Percentiles rank a stretch among this genome's conserved stretches.
Conservation (phyloP, 768 basidiomycete genomes). For the Suillus americanus region DNA sequence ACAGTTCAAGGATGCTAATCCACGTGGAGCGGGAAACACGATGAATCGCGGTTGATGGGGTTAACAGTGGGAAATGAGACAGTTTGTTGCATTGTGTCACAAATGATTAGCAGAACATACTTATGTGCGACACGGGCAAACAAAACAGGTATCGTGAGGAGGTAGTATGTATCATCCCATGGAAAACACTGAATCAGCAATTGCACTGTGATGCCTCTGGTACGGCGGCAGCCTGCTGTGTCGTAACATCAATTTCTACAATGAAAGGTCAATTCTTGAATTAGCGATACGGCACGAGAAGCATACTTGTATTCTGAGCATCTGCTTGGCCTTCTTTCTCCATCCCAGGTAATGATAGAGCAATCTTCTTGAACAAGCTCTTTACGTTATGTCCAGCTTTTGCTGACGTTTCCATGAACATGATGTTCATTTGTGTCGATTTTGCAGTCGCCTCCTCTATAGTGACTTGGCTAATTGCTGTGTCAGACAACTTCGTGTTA, state of each 20-base stretch:
- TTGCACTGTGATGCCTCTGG: slow-evolving; percentile 88
- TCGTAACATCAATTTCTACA: slow-evolving; percentile 90
- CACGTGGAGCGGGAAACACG: slow-evolving; percentile 92
- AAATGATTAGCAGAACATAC: slow-evolving; percentile 13
- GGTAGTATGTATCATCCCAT: slow-evolving; percentile 1
- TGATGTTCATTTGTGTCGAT: slow-evolving; percentile 85
- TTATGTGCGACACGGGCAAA: slow-evolving; percentile 21
- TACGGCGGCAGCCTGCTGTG: slow-evolving; percentile 61
- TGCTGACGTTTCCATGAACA: slow-evolving; percentile 99
- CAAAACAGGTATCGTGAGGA: slow-evolving; percentile 21
- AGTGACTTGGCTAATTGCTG: slow-evolving; percentile 84
- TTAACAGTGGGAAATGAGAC: slow-evolving; percentile 11
- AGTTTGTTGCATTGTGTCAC: slow-evolving; percentile 5
- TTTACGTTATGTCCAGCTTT: slow-evolving; percentile 99
- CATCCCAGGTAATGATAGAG: slow-evolving; percentile 96
- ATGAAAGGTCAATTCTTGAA: slow-evolving; percentile 8
- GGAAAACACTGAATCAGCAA: slow-evolving; percentile 48
- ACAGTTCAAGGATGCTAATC: slow-evolving; percentile 79
- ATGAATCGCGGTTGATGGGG: slow-evolving; percentile 82
- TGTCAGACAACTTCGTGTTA: slow-evolving; percentile 7
- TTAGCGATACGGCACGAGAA: background rate
- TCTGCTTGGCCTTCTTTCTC: slow-evolving; percentile 74
- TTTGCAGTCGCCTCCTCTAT: slow-evolving; percentile 94
- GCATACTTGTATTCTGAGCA: slow-evolving; percentile 49
- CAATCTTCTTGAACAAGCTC: slow-evolving; percentile 98